These are phyloP conservation scores for Trichoderma koningiopsis DNA, from an alignment of 2,329 filamentous ascomycete genomes.

Conservation along the genomic window DNA sequence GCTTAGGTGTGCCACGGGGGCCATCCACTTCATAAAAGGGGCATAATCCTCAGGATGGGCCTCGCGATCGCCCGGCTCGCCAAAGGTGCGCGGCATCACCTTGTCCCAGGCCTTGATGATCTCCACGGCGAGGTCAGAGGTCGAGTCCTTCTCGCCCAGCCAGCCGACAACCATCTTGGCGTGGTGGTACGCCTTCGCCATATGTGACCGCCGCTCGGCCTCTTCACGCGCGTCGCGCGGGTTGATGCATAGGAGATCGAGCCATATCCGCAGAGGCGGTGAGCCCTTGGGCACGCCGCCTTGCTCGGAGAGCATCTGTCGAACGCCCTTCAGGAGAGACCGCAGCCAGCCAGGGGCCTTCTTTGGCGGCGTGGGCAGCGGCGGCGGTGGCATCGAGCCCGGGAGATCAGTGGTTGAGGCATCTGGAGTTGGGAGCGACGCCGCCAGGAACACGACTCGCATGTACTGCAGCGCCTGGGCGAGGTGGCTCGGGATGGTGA, in stretches of 20 bases:
- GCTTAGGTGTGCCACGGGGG: constrained; percentile 33
- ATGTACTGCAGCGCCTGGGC: constrained; percentile 38
- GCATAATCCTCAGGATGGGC: constrained; percentile 40
- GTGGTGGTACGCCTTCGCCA: constrained; percentile 36
- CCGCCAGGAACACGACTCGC: constrained; percentile 39
- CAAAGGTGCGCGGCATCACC: constrained; percentile 38
- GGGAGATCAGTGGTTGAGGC: constrained; percentile 13
- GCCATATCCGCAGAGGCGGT: constrained; percentile 35
- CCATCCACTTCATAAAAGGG: constrained; percentile 38
- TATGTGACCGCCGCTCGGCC: constrained; percentile 34
- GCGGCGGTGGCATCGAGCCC: constrained; percentile 11
- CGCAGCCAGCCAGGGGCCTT: constrained; percentile 31
- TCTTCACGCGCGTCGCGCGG: constrained; percentile 35
- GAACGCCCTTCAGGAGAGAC: constrained; percentile 28
- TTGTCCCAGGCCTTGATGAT: constrained; percentile 36
- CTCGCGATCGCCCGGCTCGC: constrained; percentile 39
- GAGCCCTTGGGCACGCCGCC: constrained; percentile 14
- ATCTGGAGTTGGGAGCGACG: constrained; percentile 25
- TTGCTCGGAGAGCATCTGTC: constrained; percentile 24
- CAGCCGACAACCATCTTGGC: constrained; percentile 41
- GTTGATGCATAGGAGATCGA: constrained; percentile 39
- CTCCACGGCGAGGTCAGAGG: constrained; percentile 34
- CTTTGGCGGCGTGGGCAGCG: constrained; percentile 29
- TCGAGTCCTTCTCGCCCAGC: constrained; percentile 36
- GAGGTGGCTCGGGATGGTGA: constrained; percentile 36